These are phyloP conservation scores for Beta macrorhiza DNA, from an alignment of 179 eudicot genomes.

Conservation along the genomic window DNA sequence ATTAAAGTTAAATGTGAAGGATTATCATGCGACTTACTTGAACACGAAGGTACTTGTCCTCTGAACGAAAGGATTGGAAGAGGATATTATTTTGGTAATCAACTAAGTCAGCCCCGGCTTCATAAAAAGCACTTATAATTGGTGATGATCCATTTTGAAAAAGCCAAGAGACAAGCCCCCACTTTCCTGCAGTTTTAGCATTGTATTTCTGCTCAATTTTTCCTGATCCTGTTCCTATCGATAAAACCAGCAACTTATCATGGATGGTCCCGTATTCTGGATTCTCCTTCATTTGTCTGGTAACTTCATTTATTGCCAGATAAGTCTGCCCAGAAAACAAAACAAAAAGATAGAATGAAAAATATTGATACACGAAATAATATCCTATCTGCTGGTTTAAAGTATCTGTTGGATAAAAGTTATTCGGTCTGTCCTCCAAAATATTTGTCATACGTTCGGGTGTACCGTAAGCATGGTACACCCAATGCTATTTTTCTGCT, in stretches of 20 bases:
- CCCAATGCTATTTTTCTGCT: too few relatives aligned
- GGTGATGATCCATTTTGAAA: conserved; percentile 43
- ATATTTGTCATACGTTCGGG: too few relatives aligned
- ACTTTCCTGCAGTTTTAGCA: conserved; percentile 38
- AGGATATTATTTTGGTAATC: conserved; percentile 42
- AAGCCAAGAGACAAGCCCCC: conserved; percentile 55
- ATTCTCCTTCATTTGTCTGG: conserved; percentile 35
- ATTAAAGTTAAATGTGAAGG: too few relatives aligned
- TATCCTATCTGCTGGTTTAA: too few relatives aligned
- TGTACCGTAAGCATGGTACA: too few relatives aligned
- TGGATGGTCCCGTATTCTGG: conserved; percentile 21
- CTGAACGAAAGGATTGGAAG: conserved; percentile 33
- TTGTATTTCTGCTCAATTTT: conserved; percentile 38
- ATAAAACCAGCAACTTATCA: conserved; percentile 42
- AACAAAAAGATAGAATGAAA: neutral
- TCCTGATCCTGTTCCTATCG: conserved; percentile 54
- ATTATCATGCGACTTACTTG: conserved; percentile 26
- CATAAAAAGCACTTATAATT: conserved; percentile 34
- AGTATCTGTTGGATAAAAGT: too few relatives aligned
- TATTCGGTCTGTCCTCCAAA: too few relatives aligned
- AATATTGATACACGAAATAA: too few relatives aligned
- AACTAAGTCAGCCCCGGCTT: conserved; percentile 50
- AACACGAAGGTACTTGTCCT: conserved; percentile 49
- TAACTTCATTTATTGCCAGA: conserved; percentile 36
- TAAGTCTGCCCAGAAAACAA: conserved; percentile 15